phyloP scores from a whole-genome alignment of 129 eudicot genomes.

The Gnaphalium uliginosum region DNA sequence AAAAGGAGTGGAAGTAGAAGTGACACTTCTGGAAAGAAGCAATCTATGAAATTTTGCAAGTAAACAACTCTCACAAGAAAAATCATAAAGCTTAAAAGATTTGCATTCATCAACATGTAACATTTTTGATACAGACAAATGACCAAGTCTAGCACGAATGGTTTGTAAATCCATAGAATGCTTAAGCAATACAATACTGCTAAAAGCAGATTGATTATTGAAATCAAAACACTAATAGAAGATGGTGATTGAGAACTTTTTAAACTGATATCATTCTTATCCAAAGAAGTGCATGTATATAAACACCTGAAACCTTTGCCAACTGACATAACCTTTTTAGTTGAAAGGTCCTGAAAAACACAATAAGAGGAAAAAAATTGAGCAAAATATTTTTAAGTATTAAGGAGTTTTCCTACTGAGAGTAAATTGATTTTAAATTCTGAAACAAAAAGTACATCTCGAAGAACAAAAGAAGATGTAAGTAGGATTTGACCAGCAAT shows the following conservation, averaged over 20 bases:
- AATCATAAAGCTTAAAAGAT: too few species aligned
- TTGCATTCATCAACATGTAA: background rate
- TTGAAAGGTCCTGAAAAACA: slow-evolving; percentile 12
- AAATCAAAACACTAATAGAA: too few species aligned
- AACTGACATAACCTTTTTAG: background rate
- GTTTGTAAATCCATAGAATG: background rate
- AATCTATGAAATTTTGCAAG: too few species aligned
- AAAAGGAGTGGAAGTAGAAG: too few species aligned
- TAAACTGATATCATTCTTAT: too few species aligned
- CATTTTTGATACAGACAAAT: background rate
- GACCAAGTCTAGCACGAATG: slow-evolving; percentile 2
- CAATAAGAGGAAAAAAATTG: background rate
- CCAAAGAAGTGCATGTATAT: background rate
- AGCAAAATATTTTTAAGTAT: background rate
- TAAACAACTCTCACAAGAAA: too few species aligned
- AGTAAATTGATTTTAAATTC: background rate
- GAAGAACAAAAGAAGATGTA: background rate
- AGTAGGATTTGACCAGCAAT: background rate
- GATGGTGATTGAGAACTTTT: too few species aligned
- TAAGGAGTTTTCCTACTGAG: background rate
- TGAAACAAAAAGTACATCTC: background rate
- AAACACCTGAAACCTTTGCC: background rate
- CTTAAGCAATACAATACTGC: background rate
- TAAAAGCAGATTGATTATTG: too few species aligned
- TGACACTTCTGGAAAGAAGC: too few species aligned